Evolutionary conservation across 495 filamentous ascomycete genomes (phyloP).

Genomic region (Saxophila tyrrhenica): DNA sequence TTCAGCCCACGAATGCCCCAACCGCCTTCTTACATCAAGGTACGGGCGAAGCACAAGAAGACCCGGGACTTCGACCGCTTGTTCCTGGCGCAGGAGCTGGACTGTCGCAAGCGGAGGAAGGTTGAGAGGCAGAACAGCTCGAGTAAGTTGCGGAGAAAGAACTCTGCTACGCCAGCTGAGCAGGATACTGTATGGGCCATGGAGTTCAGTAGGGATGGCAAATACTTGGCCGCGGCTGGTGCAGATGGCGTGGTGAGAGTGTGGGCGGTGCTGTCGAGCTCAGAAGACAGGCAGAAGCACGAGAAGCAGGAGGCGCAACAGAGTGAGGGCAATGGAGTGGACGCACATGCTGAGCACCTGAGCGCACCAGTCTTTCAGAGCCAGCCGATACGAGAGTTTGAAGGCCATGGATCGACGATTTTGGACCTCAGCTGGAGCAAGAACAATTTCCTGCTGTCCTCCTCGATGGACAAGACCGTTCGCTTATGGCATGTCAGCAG

Average conservation of each 20-base stretch:
- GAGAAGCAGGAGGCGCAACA: slow-evolving; percentile 49
- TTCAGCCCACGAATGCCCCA: slow-evolving; percentile 82
- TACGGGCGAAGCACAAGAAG: slow-evolving; percentile 71
- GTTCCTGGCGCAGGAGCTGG: slow-evolving; percentile 83
- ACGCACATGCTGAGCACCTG: slow-evolving; percentile 36
- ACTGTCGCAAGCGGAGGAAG: not conserved
- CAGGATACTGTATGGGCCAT: slow-evolving; percentile 73
- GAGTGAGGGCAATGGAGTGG: slow-evolving; percentile 37
- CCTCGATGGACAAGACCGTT: slow-evolving; percentile 97
- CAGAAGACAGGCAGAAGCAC: slow-evolving; percentile 61
- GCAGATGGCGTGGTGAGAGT: slow-evolving; percentile 78
- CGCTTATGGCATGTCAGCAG: slow-evolving; percentile 86
- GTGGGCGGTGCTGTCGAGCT: slow-evolving; percentile 78
- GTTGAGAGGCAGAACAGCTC: slow-evolving; percentile 6
- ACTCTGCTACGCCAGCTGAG: slow-evolving; percentile 2
- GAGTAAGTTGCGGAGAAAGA: slow-evolving; percentile 21
- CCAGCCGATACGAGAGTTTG: slow-evolving; percentile 65
- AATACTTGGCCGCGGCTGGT: slow-evolving; percentile 78
- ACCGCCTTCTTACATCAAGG: slow-evolving; percentile 83
- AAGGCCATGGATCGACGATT: slow-evolving; percentile 77
- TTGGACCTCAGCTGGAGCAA: slow-evolving; percentile 96
- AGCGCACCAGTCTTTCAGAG: slow-evolving; percentile 86
- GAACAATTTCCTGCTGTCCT: slow-evolving; percentile 95
- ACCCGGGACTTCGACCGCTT: slow-evolving; percentile 70
- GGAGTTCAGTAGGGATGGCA: slow-evolving; percentile 88